Evolutionary conservation across 352 stramenopile species (phyloP).

Genomic region (Phytophthora cajani): DNA sequence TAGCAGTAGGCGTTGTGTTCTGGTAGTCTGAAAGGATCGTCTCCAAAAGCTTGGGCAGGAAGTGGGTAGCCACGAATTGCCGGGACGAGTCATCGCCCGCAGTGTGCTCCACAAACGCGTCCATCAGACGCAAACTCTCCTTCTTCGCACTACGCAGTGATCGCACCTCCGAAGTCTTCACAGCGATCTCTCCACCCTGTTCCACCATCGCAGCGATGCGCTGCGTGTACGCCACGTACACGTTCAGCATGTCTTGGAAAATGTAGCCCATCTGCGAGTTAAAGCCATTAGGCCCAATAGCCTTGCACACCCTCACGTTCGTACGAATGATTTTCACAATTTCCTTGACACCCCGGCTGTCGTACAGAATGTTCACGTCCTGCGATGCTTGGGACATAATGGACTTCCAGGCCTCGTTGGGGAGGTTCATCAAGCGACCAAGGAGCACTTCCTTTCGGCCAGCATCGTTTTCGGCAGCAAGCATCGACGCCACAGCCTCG

Average conservation of each 20-base stretch:
- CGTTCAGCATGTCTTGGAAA: constrained; percentile 99
- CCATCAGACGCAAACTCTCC: constrained; percentile 96
- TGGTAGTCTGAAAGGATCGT: constrained; percentile 98
- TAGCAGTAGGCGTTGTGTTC: constrained; percentile 67
- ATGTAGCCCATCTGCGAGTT: constrained; percentile 97
- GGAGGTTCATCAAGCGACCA: constrained; percentile 95
- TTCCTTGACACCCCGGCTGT: constrained; percentile 82
- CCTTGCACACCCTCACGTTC: constrained; percentile 96
- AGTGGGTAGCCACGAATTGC: constrained; percentile 91
- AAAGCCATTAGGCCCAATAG: constrained; percentile 95
- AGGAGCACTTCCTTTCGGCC: constrained; percentile 92
- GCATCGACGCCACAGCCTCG: constrained; percentile 95
- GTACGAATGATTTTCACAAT: constrained; percentile 99
- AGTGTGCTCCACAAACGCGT: constrained; percentile 95
- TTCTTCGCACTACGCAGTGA: constrained; percentile 97
- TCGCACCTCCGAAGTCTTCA: constrained; percentile 93
- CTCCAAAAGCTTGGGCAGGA: constrained; percentile 97
- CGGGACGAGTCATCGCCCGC: constrained; percentile 72
- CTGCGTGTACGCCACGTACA: constrained; percentile 99
- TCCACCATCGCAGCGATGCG: constrained; percentile 93
- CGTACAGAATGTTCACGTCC: constrained; percentile 84
- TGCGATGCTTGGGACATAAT: constrained; percentile 83
- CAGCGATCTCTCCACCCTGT: constrained; percentile 93
- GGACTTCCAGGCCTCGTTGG: constrained; percentile 92
- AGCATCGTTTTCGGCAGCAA: constrained; percentile 78